Evolutionary conservation across 2,329 filamentous ascomycete species (phyloP), one percentile per base, ranked within the genome.

Genomic region (Xylariomycetidae sp.): DNA sequence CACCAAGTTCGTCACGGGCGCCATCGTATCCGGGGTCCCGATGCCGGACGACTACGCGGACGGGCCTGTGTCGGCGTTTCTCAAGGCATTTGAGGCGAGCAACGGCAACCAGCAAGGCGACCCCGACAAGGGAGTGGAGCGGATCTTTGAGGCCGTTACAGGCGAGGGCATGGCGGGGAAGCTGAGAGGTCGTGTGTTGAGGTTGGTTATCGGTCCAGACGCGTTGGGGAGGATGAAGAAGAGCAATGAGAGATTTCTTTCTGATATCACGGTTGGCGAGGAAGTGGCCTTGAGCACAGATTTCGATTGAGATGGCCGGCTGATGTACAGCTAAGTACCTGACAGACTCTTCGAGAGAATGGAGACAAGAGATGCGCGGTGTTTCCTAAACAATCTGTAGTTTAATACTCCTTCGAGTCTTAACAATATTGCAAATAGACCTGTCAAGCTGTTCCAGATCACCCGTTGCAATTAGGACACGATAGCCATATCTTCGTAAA

Each of bases 141-240:
- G 54, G 12, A 63, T 67, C 31, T 61, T 62, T 33, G 58, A 64
- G 40, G 56, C 56, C 13, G 53, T 58, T 1, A 54, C 50, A 12
- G 56, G 56, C 3, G 45, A 48, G 27, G 60, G 56, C 2, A 36
- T 52, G 27, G 57, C 53, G 6, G 56, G 54, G 6, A 31, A 42
- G 4, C 29, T 61, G 23, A 57, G 47, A 41, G 55, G 58, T 2
- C 56, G 54, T 36, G 46, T 61, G n/a, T 32, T 55, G 32, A 41
- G 63, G 15, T 39, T 66, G 16, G 57, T 57, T 4, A 38, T 68
- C 17, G 64, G 64, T 0, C 46, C 45, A 11, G 63, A 68, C 25
- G 41, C 46, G 1, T 29, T 47, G 17, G 18, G 27, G 11, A 34
- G 51, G 15, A 48, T 49, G 31, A 40, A 42, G 37, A 42, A 31